phyloP scores from a whole-genome alignment of 2,329 filamentous ascomycete species.

The Trichoderma atrobrunneum region DNA sequence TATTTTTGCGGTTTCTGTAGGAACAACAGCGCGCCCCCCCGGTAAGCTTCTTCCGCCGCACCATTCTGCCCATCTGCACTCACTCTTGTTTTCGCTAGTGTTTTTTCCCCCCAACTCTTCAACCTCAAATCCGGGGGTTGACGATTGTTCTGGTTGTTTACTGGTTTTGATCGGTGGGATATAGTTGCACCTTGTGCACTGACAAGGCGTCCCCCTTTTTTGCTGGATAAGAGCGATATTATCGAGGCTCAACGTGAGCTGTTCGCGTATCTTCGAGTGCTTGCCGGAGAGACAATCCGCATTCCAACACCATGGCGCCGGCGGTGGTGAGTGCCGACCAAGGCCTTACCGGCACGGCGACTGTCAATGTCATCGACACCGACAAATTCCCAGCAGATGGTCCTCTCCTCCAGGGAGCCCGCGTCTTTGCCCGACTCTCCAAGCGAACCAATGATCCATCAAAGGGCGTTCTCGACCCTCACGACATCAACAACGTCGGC shows the following conservation, averaged over 20 bases:
- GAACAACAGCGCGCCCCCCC: constrained; percentile 21
- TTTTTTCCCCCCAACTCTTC: background rate
- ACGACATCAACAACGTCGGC: constrained; percentile 62
- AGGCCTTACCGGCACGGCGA: constrained; percentile 25
- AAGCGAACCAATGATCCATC: constrained; percentile 38
- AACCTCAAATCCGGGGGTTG: background rate
- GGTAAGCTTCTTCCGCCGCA: background rate
- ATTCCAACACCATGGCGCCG: constrained; percentile 41
- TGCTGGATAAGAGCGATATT: constrained; percentile 25
- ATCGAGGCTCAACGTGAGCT: background rate
- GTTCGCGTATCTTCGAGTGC: background rate
- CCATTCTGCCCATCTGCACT: constrained; percentile 22
- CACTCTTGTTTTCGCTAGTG: constrained; percentile 7
- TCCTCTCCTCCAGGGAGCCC: constrained; percentile 41
- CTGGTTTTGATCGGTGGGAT: background rate
- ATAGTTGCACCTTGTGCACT: background rate
- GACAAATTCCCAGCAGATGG: constrained; percentile 34
- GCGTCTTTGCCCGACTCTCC: constrained; percentile 36
- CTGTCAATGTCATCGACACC: constrained; percentile 18
- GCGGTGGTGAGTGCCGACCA: constrained; percentile 34
- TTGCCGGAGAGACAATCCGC: constrained; percentile 20
- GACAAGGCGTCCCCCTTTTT: constrained; percentile 4
- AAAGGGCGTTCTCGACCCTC: constrained; percentile 51
- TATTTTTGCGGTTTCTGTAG: constrained; percentile 27
- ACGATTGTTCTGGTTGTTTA: background rate